Percentiles rank a stretch among this genome's conserved stretches.
phyloP scores from a whole-genome alignment of 306 rosid genomes.

The Coriaria nepalensis region DNA sequence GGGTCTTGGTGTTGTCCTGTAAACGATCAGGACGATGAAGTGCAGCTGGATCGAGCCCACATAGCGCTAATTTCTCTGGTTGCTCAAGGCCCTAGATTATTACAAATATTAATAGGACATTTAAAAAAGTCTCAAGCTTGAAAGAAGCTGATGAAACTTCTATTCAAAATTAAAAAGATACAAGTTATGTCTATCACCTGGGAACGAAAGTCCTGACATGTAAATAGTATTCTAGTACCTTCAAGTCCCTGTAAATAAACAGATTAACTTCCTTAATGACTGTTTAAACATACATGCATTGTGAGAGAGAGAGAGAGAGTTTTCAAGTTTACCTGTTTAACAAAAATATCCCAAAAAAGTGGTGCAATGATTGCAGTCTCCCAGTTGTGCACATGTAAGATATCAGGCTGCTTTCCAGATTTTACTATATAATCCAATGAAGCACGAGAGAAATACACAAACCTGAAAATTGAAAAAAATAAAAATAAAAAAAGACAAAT shows the following conservation, averaged over 20 bases:
- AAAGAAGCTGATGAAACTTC: conserved; percentile 10
- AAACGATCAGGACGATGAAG: conserved; percentile 85
- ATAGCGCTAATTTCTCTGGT: conserved; percentile 65
- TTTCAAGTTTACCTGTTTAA: conserved; percentile 42
- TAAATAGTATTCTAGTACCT: conserved; percentile 47
- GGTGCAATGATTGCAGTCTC: conserved; percentile 89
- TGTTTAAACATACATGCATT: background rate
- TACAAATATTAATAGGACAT: conserved; percentile 1
- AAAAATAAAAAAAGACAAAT: conserved; percentile 4
- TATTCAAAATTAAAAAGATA: conserved; percentile 9
- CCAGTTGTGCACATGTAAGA: conserved; percentile 83
- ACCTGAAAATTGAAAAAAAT: conserved; percentile 34
- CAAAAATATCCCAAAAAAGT: conserved; percentile 88
- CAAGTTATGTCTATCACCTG: conserved; percentile 40
- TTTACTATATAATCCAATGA: conserved; percentile 76
- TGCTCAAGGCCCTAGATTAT: conserved; percentile 40
- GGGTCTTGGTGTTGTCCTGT: conserved; percentile 51
- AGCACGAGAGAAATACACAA: conserved; percentile 87
- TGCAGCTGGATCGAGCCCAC: conserved; percentile 70
- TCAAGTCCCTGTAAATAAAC: conserved; percentile 48
- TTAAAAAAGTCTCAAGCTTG: conserved; percentile 16
- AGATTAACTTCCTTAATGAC: background rate
- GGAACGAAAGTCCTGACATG: conserved; percentile 57
- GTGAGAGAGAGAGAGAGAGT: conserved; percentile 4
- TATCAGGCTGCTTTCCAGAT: conserved; percentile 78